Conservation (phyloP, 2,329 filamentous ascomycete species). For the Aspergillus sp. region DNA sequence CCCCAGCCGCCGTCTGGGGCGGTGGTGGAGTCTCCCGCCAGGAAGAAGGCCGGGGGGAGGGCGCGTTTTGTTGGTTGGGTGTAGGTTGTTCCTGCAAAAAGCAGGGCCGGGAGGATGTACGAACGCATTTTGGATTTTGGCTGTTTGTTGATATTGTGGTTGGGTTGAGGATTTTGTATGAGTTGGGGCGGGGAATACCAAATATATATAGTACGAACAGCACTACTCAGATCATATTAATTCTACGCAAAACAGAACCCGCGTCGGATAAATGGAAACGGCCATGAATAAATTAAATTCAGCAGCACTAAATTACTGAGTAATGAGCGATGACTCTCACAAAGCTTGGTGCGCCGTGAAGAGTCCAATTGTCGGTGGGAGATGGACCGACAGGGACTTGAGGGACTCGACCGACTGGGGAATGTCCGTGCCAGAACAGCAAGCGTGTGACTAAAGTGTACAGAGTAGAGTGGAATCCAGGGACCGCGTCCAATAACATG, state of each 20-base stretch:
- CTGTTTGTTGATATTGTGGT: background rate
- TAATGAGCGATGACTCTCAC: background rate
- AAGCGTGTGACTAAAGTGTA: too few species aligned
- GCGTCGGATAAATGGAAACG: background rate
- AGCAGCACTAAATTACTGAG: too few species aligned
- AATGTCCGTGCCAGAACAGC: too few species aligned
- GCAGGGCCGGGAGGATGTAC: background rate
- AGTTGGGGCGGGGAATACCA: too few species aligned
- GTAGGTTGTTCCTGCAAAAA: background rate
- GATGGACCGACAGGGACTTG: background rate
- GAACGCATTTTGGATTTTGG: background rate
- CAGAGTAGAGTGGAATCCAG: too few species aligned
- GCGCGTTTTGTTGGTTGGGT: background rate
- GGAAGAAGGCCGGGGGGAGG: slow-evolving; percentile 7
- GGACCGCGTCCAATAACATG: too few species aligned
- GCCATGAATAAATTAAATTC: background rate
- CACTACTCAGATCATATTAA: too few species aligned
- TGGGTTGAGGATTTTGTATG: too few species aligned
- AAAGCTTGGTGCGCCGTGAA: too few species aligned
- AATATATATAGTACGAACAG: too few species aligned
- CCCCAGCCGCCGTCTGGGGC: slow-evolving; percentile 15
- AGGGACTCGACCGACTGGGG: too few species aligned
- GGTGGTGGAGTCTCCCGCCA: slow-evolving; percentile 16
- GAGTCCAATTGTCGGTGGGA: background rate
- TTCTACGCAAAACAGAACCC: too few species aligned